phyloP scores from a whole-genome alignment of 257 asterid genomes.

The Apocynum venetum region DNA sequence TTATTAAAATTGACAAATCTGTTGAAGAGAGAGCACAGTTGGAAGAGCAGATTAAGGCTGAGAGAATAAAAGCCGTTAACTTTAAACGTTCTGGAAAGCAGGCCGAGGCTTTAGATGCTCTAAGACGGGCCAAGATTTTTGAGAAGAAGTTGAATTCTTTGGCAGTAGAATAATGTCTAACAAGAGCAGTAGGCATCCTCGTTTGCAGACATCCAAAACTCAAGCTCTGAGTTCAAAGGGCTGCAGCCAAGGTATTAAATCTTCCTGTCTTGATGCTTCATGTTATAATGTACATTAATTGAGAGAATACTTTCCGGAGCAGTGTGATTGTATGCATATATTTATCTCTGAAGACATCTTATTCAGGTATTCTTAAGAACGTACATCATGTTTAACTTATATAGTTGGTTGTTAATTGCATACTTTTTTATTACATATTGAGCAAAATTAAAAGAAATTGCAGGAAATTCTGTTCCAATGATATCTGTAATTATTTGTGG shows the following conservation, averaged over 20 bases:
- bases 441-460: neutral
- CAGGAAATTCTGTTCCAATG: neutral
- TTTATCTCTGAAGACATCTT: neutral
- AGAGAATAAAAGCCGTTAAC: conserved; percentile 75
- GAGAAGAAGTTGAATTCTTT: conserved; percentile 77
- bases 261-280: neutral
- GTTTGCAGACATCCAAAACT: neutral
- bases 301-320: neutral
- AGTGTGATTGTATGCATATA: neutral
- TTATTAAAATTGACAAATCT: conserved; percentile 22
- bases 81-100: conserved; percentile 86
- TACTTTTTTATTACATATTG: neutral
- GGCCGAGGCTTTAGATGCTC: conserved; percentile 78
- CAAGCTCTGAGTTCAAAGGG: neutral
- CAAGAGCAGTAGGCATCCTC: neutral
- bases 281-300: neutral
- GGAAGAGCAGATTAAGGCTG: conserved; percentile 58
- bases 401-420: neutral
- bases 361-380: too few species aligned
- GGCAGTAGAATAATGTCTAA: conserved; percentile 25
- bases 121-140: conserved; percentile 62
- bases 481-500: too few species aligned
- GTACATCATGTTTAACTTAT: neutral
- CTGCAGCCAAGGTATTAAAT: neutral
- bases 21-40: conserved; percentile 50